phyloP scores from a whole-genome alignment of 805 yeast species.

The Candida wancherniae region DNA sequence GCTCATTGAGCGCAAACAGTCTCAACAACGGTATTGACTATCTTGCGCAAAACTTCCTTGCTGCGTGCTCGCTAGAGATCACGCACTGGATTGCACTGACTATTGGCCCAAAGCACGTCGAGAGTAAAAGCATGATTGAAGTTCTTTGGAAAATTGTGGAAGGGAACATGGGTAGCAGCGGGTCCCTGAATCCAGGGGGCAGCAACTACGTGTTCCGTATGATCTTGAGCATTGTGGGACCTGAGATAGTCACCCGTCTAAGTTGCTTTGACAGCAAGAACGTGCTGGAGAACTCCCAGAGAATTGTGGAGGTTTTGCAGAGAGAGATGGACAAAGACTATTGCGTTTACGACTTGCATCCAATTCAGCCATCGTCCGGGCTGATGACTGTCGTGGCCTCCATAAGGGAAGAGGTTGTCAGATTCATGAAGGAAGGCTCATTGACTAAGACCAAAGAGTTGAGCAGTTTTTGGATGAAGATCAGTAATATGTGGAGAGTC shows the following conservation, averaged over 20 bases:
- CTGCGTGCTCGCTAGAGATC: slow-evolving; percentile 44
- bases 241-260: slow-evolving; percentile 6
- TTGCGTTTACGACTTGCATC: slow-evolving; percentile 1
- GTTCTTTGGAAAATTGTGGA: slow-evolving; percentile 13
- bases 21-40: slow-evolving; percentile 80
- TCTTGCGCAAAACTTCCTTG: slow-evolving; percentile 73
- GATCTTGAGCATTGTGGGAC: slow-evolving; percentile 14
- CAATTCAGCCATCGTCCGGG: neutral
- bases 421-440: slow-evolving; percentile 1
- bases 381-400: slow-evolving; percentile 1
- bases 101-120: slow-evolving; percentile 13
- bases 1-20: slow-evolving; percentile 52
- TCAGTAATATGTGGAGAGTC: slow-evolving; percentile 3
- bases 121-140: slow-evolving; percentile 11
- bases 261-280: neutral
- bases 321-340: slow-evolving; percentile 8
- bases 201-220: slow-evolving; percentile 10
- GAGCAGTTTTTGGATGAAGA: slow-evolving; percentile 8
- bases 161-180: slow-evolving; percentile 8
- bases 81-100: slow-evolving; percentile 26
- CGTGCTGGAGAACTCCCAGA: slow-evolving; percentile 4
- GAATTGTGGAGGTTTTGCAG: slow-evolving; percentile 5
- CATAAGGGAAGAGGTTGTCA: slow-evolving; percentile 5
- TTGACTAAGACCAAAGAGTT: neutral
- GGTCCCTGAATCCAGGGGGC: slow-evolving; percentile 5